Conservation (phyloP, 176 grass and related monocot species). For the Ensete ventricosum region DNA sequence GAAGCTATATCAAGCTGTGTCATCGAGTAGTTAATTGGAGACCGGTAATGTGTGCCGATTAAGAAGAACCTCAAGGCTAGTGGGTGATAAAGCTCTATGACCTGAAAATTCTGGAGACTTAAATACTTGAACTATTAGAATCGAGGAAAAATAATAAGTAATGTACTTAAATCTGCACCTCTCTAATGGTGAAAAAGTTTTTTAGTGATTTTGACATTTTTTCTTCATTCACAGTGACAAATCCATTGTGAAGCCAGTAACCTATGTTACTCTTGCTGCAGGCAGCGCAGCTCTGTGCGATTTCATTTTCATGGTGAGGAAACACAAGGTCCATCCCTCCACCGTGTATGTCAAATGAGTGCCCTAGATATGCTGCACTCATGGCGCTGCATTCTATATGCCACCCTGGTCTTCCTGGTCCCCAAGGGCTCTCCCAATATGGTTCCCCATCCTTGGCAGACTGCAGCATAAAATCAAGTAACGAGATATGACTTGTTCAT, state of each 20-base stretch:
- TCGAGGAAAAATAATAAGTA: constrained; percentile 12
- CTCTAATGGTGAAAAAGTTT: constrained; percentile 76
- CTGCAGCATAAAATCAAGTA: constrained; percentile 24
- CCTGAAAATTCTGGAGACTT: constrained; percentile 32
- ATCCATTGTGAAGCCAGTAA: constrained; percentile 96
- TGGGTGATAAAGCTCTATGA: constrained; percentile 70
- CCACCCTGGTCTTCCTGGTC: constrained; percentile 81
- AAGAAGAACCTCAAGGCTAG: constrained; percentile 90
- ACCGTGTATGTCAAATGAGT: constrained; percentile 89
- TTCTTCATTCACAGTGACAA: constrained; percentile 90
- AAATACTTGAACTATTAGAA: not conserved
- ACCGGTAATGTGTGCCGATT: constrained; percentile 86
- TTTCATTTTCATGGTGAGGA: constrained; percentile 98
- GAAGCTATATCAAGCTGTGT: constrained; percentile 76
- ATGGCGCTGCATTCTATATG: constrained; percentile 97
- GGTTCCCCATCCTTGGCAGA: constrained; percentile 85
- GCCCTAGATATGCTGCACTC: constrained; percentile 76
- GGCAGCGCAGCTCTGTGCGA: constrained; percentile 86
- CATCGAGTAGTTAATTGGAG: constrained; percentile 70
- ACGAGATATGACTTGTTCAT: not conserved
- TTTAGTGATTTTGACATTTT: constrained; percentile 93
- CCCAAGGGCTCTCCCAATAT: constrained; percentile 94
- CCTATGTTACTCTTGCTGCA: constrained; percentile 70
- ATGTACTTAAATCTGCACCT: constrained; percentile 28
- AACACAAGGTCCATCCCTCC: constrained; percentile 87